Evolutionary conservation across 1,139 yeast species (phyloP).

Genomic region (Blastobotrys ciferrii): DNA sequence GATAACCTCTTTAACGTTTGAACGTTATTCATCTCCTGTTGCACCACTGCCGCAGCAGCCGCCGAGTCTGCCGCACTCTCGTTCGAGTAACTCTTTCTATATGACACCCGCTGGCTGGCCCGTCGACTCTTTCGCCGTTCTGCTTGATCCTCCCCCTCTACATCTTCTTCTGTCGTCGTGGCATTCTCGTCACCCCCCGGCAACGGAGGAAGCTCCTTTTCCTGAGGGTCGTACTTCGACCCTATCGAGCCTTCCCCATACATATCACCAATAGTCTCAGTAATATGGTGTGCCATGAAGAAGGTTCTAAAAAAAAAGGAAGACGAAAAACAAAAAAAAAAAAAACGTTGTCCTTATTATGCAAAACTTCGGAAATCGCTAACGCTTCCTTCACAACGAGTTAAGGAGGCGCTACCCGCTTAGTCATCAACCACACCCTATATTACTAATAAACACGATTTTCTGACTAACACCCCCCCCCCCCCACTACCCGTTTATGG

Average conservation of each 20-base stretch:
- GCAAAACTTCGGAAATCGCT: too few species aligned
- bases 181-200: neutral
- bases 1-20: slow-evolving; percentile 48
- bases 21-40: slow-evolving; percentile 48
- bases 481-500: too few species aligned
- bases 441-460: too few species aligned
- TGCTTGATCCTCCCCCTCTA: neutral
- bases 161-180: neutral
- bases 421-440: too few species aligned
- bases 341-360: too few species aligned
- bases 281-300: slow-evolving; percentile 6
- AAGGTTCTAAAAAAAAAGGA: neutral
- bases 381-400: too few species aligned
- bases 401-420: too few species aligned
- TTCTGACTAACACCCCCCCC: too few species aligned
- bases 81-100: slow-evolving; percentile 9
- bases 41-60: slow-evolving; percentile 43
- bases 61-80: slow-evolving; percentile 22
- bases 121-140: slow-evolving; percentile 8
- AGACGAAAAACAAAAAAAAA: neutral
- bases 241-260: slow-evolving; percentile 3
- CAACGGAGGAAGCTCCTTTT: slow-evolving; percentile 10
- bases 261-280: slow-evolving; percentile 6
- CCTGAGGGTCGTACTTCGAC: neutral
- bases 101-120: slow-evolving; percentile 3